phyloP scores from a whole-genome alignment of 495 filamentous ascomycete genomes.

The Xanthoparmelia taractica region DNA sequence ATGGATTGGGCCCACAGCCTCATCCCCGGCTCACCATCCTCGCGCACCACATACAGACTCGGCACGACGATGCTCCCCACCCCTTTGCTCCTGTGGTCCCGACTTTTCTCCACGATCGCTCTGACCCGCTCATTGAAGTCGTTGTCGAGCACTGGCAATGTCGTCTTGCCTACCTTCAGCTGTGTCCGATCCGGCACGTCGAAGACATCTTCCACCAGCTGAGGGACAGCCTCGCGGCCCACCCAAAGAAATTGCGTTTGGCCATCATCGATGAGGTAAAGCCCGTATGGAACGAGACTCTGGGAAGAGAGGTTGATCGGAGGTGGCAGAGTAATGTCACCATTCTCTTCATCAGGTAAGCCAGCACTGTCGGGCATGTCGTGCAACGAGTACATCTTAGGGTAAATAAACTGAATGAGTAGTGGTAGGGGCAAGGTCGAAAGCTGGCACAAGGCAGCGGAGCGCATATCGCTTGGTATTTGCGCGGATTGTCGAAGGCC shows the following conservation, averaged over 20 bases:
- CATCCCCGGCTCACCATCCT: conserved; percentile 91
- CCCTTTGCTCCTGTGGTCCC: conserved; percentile 73
- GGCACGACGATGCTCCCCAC: conserved; percentile 88
- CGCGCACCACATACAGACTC: conserved; percentile 85
- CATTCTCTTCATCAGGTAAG: conserved; percentile 71
- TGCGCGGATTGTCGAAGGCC: conserved; percentile 91
- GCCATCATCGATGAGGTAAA: conserved; percentile 95
- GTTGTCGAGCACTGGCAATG: conserved; percentile 77
- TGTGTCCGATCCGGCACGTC: conserved; percentile 69
- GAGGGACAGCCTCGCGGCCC: conserved; percentile 83
- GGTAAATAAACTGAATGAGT: conserved; percentile 95
- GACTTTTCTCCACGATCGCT: conserved; percentile 83
- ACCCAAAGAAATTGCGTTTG: conserved; percentile 98
- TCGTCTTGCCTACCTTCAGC: conserved; percentile 84
- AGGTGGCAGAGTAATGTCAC: conserved; percentile 80
- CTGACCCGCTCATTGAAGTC: conserved; percentile 94
- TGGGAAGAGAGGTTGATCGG: conserved; percentile 81
- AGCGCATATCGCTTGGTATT: conserved; percentile 91
- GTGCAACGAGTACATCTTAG: conserved; percentile 84
- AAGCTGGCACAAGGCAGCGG: conserved; percentile 84
- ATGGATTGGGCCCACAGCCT: conserved; percentile 95
- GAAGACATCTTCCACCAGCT: conserved; percentile 84
- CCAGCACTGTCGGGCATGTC: conserved; percentile 97
- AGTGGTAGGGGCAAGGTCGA: conserved; percentile 88
- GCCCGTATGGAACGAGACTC: conserved; percentile 80